Evolutionary conservation across 352 stramenopile species (phyloP), one percentile per base, ranked within the genome.

Genomic region (Phytophthora pluvialis): DNA sequence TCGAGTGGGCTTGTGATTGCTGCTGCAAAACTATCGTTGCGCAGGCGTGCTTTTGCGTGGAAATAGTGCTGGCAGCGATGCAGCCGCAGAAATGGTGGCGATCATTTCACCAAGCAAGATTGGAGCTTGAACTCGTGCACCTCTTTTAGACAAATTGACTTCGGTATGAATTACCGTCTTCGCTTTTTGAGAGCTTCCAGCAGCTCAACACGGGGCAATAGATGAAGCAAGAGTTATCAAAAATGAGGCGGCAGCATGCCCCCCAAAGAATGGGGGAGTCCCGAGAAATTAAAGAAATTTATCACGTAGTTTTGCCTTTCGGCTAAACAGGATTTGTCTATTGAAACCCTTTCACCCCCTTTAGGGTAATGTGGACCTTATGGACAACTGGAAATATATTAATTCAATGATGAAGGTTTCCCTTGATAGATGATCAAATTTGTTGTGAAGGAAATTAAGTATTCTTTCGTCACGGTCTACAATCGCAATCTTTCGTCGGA

Each of bases 211-310:
- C 12, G 10, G 9, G 15, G 35, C 35, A 40, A 35, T 35, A 7
- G 35, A 40, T 36, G 32, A 16, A 51, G 6, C 21, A 21, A 21
- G 21, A 21, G 21, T 21, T 2, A 2, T 21, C 21, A 21, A 21
- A 21, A 21, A 21, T 21, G 21, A 1, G 2, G 21, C 21, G 11
- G 9, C n/a, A 45, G 7, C 18, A 29, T 64, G 33, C 36, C 67
- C 78, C 75, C 74, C 69, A 73, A 54, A 36, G 8, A 38, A 26
- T 72, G 64, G 67, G 78, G 80, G 75, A 82, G 63, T 86, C 80
- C 71, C 83, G 78, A 91, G 77, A 91, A 91, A 91, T 91, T 91
- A 88, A 89, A 88, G 77, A 90, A 91, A 89, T 89, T 87, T 89
- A 88, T 90, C 80, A 91, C 83, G 80, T 88, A 21, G 21, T 83